phyloP scores from a whole-genome alignment of 352 stramenopile genomes.

The Elongisporangium undulatum region DNA sequence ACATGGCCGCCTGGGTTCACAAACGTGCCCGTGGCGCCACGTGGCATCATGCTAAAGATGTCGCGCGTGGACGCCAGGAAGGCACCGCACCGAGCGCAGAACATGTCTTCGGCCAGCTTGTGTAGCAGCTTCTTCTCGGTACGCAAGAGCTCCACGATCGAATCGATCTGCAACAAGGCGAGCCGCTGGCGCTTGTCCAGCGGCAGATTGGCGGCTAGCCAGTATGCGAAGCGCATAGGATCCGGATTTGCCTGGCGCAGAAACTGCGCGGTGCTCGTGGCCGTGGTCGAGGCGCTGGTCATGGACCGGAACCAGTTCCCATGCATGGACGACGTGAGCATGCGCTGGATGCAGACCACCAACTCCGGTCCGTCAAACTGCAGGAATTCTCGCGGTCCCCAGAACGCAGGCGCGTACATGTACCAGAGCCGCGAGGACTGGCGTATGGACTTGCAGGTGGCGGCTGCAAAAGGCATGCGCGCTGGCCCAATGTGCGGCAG shows the following conservation, averaged over 20 bases:
- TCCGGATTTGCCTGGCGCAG: constrained; percentile 39
- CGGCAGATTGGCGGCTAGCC: constrained; percentile 70
- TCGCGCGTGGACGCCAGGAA: constrained; percentile 64
- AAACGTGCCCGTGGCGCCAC: constrained; percentile 63
- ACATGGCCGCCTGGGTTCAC: constrained; percentile 77
- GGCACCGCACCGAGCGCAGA: constrained; percentile 55
- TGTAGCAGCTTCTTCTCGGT: constrained; percentile 52
- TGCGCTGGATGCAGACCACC: constrained; percentile 60
- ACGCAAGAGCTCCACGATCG: constrained; percentile 51
- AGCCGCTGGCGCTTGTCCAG: constrained; percentile 53
- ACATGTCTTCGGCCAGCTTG: constrained; percentile 58
- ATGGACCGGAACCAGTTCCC: constrained; percentile 58
- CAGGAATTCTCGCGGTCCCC: constrained; percentile 32
- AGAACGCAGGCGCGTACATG: constrained; percentile 27
- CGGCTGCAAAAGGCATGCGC: constrained; percentile 28
- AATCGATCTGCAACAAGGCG: constrained; percentile 54
- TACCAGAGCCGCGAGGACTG: not conserved
- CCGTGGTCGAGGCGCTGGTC: constrained; percentile 7
- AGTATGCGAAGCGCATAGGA: constrained; percentile 72
- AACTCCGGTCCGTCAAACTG: constrained; percentile 58
- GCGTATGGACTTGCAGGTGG: not conserved
- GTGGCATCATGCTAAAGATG: constrained; percentile 75
- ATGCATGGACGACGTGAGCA: constrained; percentile 66
- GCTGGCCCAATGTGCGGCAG: constrained; percentile 37
- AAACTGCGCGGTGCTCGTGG: constrained; percentile 22